Percentiles rank a stretch among this genome's conserved stretches.
phyloP scores from a whole-genome alignment of 2,329 filamentous ascomycete genomes.

The Sporothrix dimorphospora region DNA sequence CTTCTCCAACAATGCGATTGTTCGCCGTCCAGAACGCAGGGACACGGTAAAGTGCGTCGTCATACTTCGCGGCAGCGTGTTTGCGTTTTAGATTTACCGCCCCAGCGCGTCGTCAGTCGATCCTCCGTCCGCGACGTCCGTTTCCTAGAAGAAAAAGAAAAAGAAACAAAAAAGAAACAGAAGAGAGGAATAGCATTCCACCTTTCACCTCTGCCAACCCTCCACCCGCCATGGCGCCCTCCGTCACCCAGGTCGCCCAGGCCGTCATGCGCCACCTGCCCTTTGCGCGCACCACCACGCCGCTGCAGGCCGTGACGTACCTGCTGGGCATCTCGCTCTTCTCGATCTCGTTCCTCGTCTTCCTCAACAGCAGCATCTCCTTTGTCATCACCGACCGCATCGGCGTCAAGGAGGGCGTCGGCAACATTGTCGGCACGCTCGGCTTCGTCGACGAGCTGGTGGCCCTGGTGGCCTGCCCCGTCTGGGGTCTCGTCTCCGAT shows the following conservation, averaged over 20 bases:
- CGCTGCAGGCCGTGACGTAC: slow-evolving; percentile 70
- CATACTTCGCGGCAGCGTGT: not conserved
- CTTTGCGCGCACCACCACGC: slow-evolving; percentile 63
- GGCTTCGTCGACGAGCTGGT: slow-evolving; percentile 85
- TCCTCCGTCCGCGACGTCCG: not conserved
- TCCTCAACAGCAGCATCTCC: slow-evolving; percentile 81
- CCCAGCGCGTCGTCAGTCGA: not conserved
- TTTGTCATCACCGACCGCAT: slow-evolving; percentile 86
- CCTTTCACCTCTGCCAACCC: not conserved
- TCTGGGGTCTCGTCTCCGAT: slow-evolving; percentile 79
- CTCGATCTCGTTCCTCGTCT: slow-evolving; percentile 87
- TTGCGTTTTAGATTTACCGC: not conserved
- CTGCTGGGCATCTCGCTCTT: slow-evolving; percentile 82
- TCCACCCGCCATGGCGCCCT: slow-evolving; percentile 15
- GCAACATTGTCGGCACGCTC: slow-evolving; percentile 80
- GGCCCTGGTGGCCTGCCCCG: slow-evolving; percentile 76
- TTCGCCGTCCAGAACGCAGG: slow-evolving; percentile 2
- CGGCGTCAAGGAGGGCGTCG: slow-evolving; percentile 71
- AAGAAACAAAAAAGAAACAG: not conserved
- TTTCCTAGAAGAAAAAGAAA: not conserved
- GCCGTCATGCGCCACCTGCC: slow-evolving; percentile 54
- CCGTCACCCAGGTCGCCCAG: not conserved
- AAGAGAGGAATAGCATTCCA: not conserved
- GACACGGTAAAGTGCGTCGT: slow-evolving; percentile 1
- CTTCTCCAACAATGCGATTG: not conserved